Conservation (phyloP, 2,329 filamentous ascomycete genomes). For the Colletotrichum sp. region DNA sequence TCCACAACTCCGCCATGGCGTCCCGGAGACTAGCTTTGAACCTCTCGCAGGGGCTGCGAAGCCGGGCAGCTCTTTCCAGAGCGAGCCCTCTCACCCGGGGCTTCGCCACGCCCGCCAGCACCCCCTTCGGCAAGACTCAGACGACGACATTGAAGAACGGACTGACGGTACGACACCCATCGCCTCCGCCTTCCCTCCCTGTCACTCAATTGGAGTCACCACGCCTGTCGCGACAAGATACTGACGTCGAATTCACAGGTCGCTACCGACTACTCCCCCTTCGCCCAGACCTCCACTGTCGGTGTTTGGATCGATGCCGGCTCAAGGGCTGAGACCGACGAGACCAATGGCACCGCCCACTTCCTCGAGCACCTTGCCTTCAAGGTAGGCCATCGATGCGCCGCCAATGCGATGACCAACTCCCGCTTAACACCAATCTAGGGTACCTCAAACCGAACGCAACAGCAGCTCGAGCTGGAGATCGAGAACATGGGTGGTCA, state of each 20-base stretch:
- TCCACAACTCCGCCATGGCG: slow-evolving; percentile 75
- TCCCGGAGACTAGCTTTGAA: slow-evolving; percentile 97
- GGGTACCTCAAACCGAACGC: slow-evolving; percentile 93
- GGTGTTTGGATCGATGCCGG: slow-evolving; percentile 99
- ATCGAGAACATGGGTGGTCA: slow-evolving; percentile 99
- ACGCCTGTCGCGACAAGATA: slow-evolving; percentile 22
- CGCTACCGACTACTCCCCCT: slow-evolving; percentile 96
- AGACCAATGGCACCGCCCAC: slow-evolving; percentile 98
- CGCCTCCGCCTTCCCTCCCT: slow-evolving; percentile 2
- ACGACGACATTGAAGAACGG: slow-evolving; percentile 97
- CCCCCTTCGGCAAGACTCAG: slow-evolving; percentile 80
- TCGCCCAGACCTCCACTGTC: slow-evolving; percentile 97
- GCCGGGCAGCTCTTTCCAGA: slow-evolving; percentile 81
- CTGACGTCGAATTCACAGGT: slow-evolving; percentile 64
- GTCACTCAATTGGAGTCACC: slow-evolving; percentile 41
- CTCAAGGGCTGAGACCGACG: slow-evolving; percentile 95
- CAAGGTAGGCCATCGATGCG: slow-evolving; percentile 70
- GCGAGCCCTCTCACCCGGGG: slow-evolving; percentile 80
- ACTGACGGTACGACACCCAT: slow-evolving; percentile 74
- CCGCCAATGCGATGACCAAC: not conserved
- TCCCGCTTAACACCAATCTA: slow-evolving; percentile 34
- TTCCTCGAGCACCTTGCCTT: slow-evolving; percentile 99
- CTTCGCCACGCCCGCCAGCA: slow-evolving; percentile 82
- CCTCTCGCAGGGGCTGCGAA: slow-evolving; percentile 88
- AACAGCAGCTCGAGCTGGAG: slow-evolving; percentile 98